Conservation (phyloP, 75 land plant species). For the Pseudotsuga menziesii region DNA sequence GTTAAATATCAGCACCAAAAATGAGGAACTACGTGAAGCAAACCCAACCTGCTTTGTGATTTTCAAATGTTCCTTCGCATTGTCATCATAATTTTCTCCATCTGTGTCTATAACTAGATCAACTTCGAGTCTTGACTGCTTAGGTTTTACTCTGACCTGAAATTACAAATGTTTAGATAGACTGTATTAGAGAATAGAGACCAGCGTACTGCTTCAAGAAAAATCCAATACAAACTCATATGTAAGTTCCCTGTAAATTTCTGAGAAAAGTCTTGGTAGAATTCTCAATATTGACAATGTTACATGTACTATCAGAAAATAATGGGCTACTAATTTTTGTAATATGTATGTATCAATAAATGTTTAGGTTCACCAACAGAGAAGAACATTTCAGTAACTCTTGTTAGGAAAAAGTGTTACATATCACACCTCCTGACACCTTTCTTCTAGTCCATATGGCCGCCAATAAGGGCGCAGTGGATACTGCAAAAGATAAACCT, state of each 20-base stretch:
- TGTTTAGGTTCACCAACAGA: neutral
- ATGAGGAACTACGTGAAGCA: neutral
- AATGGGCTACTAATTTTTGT: neutral
- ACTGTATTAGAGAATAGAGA: neutral
- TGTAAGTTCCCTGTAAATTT: neutral
- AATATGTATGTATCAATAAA: too few species aligned
- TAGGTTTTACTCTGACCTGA: constrained; percentile 71
- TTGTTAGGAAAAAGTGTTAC: neutral
- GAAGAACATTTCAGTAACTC: neutral
- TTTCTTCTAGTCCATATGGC: constrained; percentile 66
- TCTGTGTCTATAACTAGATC: constrained; percentile 59
- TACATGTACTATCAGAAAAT: neutral
- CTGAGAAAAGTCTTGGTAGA: neutral
- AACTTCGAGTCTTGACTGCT: constrained; percentile 51
- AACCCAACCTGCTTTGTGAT: constrained; percentile 49
- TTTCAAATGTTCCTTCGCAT: constrained; percentile 20
- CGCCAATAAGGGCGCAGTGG: constrained; percentile 74
- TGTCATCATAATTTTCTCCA: constrained; percentile 43
- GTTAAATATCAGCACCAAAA: neutral
- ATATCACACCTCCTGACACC: constrained; percentile 61
- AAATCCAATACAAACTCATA: neutral
- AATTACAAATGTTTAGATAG: constrained; percentile 5
- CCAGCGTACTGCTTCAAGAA: neutral
- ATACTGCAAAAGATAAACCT: constrained; percentile 76
- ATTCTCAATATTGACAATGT: neutral